Base-by-base conservation (phyloP, 441 rosid species). In the Croton laevigatus region DNA sequence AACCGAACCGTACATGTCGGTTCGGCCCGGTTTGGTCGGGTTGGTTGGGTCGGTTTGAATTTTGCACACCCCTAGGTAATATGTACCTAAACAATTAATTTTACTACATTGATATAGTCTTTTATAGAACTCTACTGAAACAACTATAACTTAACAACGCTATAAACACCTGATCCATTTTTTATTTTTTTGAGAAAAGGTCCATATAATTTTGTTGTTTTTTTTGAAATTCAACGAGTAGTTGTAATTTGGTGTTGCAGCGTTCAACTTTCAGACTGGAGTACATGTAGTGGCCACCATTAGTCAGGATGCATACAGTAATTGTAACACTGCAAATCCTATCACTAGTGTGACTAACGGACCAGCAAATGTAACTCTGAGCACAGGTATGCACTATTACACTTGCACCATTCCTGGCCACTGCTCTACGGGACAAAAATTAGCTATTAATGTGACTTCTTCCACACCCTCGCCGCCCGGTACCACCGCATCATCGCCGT, bases 251-350 rank as follows among this genome's bases (percentile, higher is more conserved):
- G 3, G 20, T 37, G 63, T 3, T 59, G 59, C 59, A 54, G 59
- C 6, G 8, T 87, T 87, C 69, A 77, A 75, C 38, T 87, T 87
- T 55, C 16, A 17, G 0, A 78, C 85, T 0, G 81, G 79, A 57
- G 53, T 45, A 40, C 91, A 87, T 40, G 68, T 76, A 49, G 88
- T 85, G 53, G 85, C 83, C 3, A 48, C 11, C 8, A 85, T 83
- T 2, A 73, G 75, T 1, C 37, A 42, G 68, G 68, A 59, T 23
- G 76, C 64, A 3, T 85, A 61, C 17, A 75, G 77, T 22, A 49
- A 55, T 42, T 87, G 89, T 72, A 75, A 55, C 74, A 45, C 60
- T 2, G 51, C 22, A 12, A 57, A 67, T 27, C 4, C 74, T 49
- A 40, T 0, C 72, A 63, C n/a, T 19, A 1, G 70, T 8, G 0